Evolutionary conservation across 441 rosid genomes (phyloP).

Genomic region (Gossypium gossypioides): DNA sequence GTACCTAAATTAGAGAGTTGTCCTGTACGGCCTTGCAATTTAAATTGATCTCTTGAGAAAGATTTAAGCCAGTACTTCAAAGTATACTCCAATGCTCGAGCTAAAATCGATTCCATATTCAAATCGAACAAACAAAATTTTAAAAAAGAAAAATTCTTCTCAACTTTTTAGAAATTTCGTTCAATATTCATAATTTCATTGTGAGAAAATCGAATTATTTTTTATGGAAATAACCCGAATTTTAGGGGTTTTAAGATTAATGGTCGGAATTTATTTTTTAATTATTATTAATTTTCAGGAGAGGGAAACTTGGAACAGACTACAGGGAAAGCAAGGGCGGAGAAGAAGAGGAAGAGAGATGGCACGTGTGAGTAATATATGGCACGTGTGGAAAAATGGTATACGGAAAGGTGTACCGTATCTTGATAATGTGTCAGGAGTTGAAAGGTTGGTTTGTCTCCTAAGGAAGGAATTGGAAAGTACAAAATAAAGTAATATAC

Average conservation of each 20-base stretch:
- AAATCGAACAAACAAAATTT: not conserved
- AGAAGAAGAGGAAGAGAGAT: not conserved
- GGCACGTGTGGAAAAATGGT: constrained; percentile 14
- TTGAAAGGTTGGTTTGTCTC: constrained; percentile 20
- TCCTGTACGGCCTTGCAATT: constrained; percentile 81
- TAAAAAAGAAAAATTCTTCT: not conserved
- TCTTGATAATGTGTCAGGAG: constrained; percentile 14
- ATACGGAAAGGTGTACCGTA: constrained; percentile 13
- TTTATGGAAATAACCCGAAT: not conserved
- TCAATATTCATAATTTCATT: constrained; percentile 5
- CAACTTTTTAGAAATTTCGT: not conserved
- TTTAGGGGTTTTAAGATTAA: not conserved
- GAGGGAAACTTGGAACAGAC: constrained; percentile 22
- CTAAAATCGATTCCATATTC: constrained; percentile 85
- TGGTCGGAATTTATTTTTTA: not conserved
- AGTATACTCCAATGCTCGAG: constrained; percentile 91
- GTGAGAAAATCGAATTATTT: not conserved
- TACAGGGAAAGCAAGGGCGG: not conserved
- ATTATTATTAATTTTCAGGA: not conserved
- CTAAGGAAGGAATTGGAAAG: not conserved
- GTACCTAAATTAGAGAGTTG: constrained; percentile 84
- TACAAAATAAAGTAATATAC: not conserved
- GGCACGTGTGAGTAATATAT: constrained; percentile 10
- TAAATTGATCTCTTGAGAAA: constrained; percentile 90
- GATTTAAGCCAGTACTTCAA: constrained; percentile 99